Evolutionary conservation across 768 basidiomycete species (phyloP).

Genomic region (Sporobolomyces phaffii): DNA sequence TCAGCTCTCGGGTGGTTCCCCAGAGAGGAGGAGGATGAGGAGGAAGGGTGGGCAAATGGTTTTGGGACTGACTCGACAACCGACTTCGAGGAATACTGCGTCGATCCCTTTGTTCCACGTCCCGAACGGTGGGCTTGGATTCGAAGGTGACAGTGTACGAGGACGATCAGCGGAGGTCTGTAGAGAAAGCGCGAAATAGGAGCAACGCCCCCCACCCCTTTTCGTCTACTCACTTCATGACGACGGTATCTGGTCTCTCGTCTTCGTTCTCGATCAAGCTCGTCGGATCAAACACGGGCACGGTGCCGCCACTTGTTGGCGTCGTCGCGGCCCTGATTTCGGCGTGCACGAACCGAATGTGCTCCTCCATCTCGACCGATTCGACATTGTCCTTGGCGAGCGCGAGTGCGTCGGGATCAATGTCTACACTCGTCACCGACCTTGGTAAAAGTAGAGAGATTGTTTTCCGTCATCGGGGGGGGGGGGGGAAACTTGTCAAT

Average conservation of each 20-base stretch:
- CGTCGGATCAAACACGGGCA: constrained; percentile 15
- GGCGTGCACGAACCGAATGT: constrained; percentile 39
- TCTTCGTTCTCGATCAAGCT: neutral
- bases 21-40: neutral
- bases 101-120: constrained; percentile 42
- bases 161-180: too few relatives aligned
- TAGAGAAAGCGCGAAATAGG: too few relatives aligned
- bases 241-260: constrained; percentile 34
- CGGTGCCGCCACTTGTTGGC: neutral
- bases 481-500: too few relatives aligned
- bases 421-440: constrained; percentile 40
- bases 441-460: constrained; percentile 5
- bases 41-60: neutral
- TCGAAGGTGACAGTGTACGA: too few relatives aligned
- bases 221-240: constrained; percentile 39
- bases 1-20: too few relatives aligned
- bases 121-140: constrained; percentile 38
- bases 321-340: constrained; percentile 14
- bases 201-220: too few relatives aligned
- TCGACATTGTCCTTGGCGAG: constrained; percentile 39
- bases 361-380: constrained; percentile 40
- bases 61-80: constrained; percentile 28
- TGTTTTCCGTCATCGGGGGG: too few relatives aligned
- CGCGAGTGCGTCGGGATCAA: constrained; percentile 38
- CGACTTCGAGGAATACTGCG: constrained; percentile 42